Evolutionary conservation across 192 early-diverging fungal species (phyloP).

Genomic region (Entophlyctis helioformis): DNA sequence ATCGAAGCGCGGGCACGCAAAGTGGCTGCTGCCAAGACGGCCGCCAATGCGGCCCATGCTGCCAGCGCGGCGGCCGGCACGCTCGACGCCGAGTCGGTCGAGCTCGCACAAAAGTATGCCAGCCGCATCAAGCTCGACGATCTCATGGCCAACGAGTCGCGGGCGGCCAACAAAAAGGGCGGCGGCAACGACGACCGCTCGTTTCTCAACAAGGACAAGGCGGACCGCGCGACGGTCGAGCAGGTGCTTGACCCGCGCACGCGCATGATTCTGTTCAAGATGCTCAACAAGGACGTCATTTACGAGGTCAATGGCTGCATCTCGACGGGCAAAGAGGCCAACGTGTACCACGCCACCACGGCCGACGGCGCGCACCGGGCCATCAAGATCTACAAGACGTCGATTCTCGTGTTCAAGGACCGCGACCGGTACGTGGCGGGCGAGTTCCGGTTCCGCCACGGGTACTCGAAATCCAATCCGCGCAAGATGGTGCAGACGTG

Average conservation of each 20-base stretch:
- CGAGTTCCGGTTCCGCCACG: constrained; percentile 90
- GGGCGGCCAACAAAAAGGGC: neutral
- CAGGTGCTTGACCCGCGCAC: constrained; percentile 97
- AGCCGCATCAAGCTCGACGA: constrained; percentile 51
- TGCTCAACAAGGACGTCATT: constrained; percentile 81
- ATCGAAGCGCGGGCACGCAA: neutral
- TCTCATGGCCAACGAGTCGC: neutral
- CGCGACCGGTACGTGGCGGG: constrained; percentile 94
- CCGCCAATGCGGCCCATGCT: constrained; percentile 11
- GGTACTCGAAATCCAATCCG: constrained; percentile 87
- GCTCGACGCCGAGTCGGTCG: constrained; percentile 17
- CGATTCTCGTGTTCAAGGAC: constrained; percentile 96
- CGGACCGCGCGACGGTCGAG: constrained; percentile 91
- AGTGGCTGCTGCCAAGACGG: constrained; percentile 8
- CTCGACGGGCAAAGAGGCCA: constrained; percentile 97
- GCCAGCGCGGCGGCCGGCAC: constrained; percentile 6
- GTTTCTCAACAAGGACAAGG: constrained; percentile 60
- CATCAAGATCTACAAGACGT: constrained; percentile 97
- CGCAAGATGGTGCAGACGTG: constrained; percentile 97
- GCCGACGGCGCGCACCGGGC: constrained; percentile 72
- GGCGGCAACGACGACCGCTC: constrained; percentile 6
- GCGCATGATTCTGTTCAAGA: constrained; percentile 91
- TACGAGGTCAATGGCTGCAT: constrained; percentile 95
- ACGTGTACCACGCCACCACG: constrained; percentile 93
- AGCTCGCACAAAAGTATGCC: constrained; percentile 39